Base-by-base conservation (phyloP, 352 stramenopile species). In the Pythium apleroticum region DNA sequence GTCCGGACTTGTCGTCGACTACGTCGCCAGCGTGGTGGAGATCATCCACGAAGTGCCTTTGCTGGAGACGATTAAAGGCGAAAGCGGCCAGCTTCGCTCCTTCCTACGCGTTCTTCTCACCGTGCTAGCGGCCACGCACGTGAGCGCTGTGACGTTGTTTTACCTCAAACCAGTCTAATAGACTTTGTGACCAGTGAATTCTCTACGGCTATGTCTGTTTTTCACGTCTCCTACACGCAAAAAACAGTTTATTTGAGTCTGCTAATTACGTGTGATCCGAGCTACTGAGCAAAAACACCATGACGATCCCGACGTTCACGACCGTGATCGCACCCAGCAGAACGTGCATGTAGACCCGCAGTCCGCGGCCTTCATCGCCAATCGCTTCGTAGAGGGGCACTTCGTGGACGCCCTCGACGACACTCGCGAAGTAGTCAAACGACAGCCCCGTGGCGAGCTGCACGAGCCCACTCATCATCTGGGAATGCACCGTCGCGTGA, bases 371-470 rank as follows among this genome's bases (percentile, higher is more conserved):
- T 57, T 74, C 71, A n/a, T 72, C 60, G 12, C 50, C 45, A 17
- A 78, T 71, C 27, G 68, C 72, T 41, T 73, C 71, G 60, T 77
- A 75, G 20, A 81, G 65, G 1, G 71, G 74, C 3, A 81, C 71
- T 57, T 81, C 71, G 31, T 81, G 71, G 0, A 78, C 65, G 9
- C 60, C 64, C 22, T 81, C 74, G 1, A 81, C 68, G 31, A 76
- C 71, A 31, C 68, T 78, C 10, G 69, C 63, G 15, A 77, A 39
- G 46, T 75, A 71, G 58, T 78, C 74, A 43, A 68, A 75, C 22
- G 53, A 55, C 14, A 80, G 62, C 12, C 73, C 67, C 17, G 60
- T 60, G 33, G 25, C 49, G n/a, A 65, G 54, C 43, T 74, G 70
- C 17, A 68, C 63, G 4, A 57, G 10, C 1, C 58, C 48, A 6